Base-by-base conservation (phyloP, 2,329 filamentous ascomycete genomes). In the Fusarium tupiense region DNA sequence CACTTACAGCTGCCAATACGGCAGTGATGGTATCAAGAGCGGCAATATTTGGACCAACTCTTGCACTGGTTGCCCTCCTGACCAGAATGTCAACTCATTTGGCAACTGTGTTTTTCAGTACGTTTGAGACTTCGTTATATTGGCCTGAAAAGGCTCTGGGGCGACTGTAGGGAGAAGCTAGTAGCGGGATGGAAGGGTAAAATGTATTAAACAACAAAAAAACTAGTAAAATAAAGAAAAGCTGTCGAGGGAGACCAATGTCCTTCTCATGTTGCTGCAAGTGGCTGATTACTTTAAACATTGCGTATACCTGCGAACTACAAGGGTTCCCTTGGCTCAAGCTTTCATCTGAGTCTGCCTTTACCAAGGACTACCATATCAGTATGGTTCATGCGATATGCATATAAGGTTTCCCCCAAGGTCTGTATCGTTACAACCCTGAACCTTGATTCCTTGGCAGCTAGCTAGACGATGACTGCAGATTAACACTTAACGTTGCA, bases 81-180 rank as follows among this genome's bases (percentile, higher is more conserved):
- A 12, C 5, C n/a, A 35, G 22, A 35, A 35, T 4, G 14, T 26
- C 0, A 58, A 33, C 40, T 17, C 19, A 8, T 20, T 58, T 2
- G 40, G 40, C 13, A n/a, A 58, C 31, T 58, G 54, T 1, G 13
- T 58, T 24, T 35, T 58, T 4, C 19, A 24, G 13, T 58, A 35
- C 8, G 26, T 47, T 7, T 58, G 9, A 26, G 54, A 7, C 12
- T 33, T 33, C 7, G 3, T 29, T 54, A 9, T 22, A 8, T 10
- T 5, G 3, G 50, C 0, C 10, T 17, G 8, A 8, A 5, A 14
- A 2, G 3, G 6, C 3, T 17, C 10, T 29, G 2, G 11, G 19
- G 1, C 13, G 8, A 26, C 9, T 1, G 22, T 26, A 3, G 2
- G 3, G 17, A 11, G 9, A 38, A 11, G 2, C 14, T 7, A 12